phyloP scores from a whole-genome alignment of 768 basidiomycete genomes.

The Leucocoprinus leucothites region DNA sequence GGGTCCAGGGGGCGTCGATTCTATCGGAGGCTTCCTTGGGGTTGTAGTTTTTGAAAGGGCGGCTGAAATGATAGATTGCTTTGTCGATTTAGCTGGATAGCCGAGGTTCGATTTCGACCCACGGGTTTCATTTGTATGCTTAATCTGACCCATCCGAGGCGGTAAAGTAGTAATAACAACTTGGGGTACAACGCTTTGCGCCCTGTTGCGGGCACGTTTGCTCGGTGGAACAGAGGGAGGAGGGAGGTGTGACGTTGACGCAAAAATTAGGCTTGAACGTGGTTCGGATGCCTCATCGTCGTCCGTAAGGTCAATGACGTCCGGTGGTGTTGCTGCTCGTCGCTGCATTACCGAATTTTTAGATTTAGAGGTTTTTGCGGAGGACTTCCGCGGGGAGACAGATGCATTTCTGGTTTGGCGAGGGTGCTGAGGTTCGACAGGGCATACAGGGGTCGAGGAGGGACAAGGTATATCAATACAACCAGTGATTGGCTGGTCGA shows the following conservation, averaged over 20 bases:
- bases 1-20: not conserved
- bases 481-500: not conserved
- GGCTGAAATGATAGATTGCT: not conserved
- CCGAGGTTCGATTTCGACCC: not conserved
- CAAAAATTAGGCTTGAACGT: not conserved
- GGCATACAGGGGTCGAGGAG: not conserved
- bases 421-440: not conserved
- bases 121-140: not conserved
- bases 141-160: not conserved
- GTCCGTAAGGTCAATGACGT: conserved; percentile 6
- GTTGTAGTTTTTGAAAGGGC: not conserved
- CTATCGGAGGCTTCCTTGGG: not conserved
- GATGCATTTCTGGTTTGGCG: not conserved
- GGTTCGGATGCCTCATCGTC: not conserved
- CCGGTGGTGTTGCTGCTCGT: not conserved
- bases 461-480: not conserved
- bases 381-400: not conserved
- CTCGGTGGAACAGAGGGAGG: not conserved
- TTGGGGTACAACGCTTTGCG: not conserved
- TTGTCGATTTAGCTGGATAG: not conserved
- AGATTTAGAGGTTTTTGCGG: not conserved
- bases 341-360: not conserved
- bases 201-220: not conserved
- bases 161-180: conserved; percentile 4
- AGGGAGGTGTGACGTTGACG: not conserved